Evolutionary conservation across 257 asterid genomes (phyloP).

Genomic region (Solanum bulbocastanum): DNA sequence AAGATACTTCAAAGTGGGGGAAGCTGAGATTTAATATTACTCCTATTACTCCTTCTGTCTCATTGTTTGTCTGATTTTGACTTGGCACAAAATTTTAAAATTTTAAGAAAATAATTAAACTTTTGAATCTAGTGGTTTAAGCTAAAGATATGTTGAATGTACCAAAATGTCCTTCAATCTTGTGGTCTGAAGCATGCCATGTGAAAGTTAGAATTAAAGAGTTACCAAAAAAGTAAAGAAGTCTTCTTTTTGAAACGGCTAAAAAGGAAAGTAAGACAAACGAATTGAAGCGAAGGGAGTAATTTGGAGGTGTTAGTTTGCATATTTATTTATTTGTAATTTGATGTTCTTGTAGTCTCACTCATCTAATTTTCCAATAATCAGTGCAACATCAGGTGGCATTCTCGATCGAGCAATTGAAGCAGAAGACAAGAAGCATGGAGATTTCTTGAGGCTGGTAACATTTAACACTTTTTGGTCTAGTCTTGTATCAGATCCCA

Average conservation of each 20-base stretch:
- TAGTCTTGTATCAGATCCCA: not conserved
- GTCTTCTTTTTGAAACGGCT: not conserved
- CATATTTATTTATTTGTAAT: not conserved
- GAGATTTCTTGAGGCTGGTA: slow-evolving; percentile 85
- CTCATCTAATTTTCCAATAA: not conserved
- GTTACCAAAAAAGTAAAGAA: not conserved
- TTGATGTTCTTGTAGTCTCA: not conserved
- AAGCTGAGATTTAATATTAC: not conserved
- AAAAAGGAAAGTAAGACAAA: not conserved
- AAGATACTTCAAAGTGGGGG: not conserved
- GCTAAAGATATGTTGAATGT: no score
- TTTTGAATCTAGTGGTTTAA: not conserved
- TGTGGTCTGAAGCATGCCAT: not conserved
- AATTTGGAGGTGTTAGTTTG: not conserved
- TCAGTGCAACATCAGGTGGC: slow-evolving; percentile 84
- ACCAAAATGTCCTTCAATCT: no score
- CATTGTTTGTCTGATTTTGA: not conserved
- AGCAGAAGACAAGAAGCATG: slow-evolving; percentile 81
- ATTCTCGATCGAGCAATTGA: slow-evolving; percentile 88
- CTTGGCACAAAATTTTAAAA: not conserved
- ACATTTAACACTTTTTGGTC: not conserved
- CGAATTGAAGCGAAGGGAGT: not conserved
- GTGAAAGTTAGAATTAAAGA: not conserved
- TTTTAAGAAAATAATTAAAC: not conserved
- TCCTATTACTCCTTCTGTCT: not conserved